Evolutionary conservation across 768 basidiomycete genomes (phyloP).

Genomic region (Clavulina sp.): DNA sequence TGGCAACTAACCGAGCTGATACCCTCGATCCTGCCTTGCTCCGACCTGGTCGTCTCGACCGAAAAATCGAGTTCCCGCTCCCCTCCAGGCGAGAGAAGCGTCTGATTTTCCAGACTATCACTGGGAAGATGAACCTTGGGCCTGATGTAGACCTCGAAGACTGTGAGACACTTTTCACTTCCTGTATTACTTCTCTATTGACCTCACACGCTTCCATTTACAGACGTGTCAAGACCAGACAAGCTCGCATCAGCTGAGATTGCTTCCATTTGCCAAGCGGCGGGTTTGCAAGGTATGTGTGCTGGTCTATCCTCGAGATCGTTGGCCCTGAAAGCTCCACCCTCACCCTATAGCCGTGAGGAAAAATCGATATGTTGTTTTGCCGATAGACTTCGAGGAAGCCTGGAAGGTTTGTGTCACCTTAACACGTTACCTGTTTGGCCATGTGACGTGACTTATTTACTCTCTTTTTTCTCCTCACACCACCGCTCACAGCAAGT

Average conservation of each 20-base stretch:
- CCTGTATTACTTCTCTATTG: not conserved
- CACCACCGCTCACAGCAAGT: conserved; percentile 47
- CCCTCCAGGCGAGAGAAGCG: conserved; percentile 91
- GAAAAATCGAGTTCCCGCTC: conserved; percentile 97
- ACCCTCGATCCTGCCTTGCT: conserved; percentile 94
- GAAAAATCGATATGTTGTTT: conserved; percentile 94
- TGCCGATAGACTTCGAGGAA: conserved; percentile 96
- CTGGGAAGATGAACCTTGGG: conserved; percentile 91
- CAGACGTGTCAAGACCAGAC: conserved; percentile 94
- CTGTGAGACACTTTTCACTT: conserved; percentile 48
- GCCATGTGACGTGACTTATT: conserved; percentile 3
- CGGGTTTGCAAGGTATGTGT: conserved; percentile 75
- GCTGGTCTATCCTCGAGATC: not conserved
- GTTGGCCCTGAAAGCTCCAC: not conserved
- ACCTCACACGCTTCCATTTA: not conserved
- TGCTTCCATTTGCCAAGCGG: conserved; percentile 86
- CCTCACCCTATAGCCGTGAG: conserved; percentile 50
- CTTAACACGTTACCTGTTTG: conserved; percentile 32
- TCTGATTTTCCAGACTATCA: conserved; percentile 94
- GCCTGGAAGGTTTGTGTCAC: conserved; percentile 87
- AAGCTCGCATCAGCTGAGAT: conserved; percentile 92
- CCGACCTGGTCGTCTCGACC: conserved; percentile 90
- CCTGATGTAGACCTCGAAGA: conserved; percentile 98
- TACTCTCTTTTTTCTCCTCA: conserved; percentile 13
- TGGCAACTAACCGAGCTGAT: conserved; percentile 98